Evolutionary conservation across 768 basidiomycete genomes (phyloP), one percentile per base, ranked within the genome.

Genomic region (Phaeotremella skinneri): DNA sequence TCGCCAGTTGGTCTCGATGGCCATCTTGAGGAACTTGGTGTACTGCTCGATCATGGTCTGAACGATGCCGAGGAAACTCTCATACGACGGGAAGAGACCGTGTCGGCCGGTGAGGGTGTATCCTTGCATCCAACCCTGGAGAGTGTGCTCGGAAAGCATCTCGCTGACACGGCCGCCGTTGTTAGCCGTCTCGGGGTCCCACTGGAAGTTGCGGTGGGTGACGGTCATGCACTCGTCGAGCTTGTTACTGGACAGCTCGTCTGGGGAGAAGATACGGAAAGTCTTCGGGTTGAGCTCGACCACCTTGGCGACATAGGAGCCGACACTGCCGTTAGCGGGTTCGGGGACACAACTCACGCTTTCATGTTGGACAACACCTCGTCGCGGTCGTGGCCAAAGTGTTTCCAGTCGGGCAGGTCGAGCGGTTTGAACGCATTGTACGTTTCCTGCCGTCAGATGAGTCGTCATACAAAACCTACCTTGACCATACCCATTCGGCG

Each of bases 181-280:
- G 61, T 85, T 80, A 9, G 79, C 85, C 31, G 78, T 63, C 87
- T 76, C 72, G 0, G 79, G 79, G 69, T 94, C 91, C 89, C 89
- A 91, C 78, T 93, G 90, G 76, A 91, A 86, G 78, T 90, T 85
- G 49, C 90, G 84, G 50, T 76, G 70, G 42, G 71, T 74, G 58
- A 69, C 78, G 4, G 87, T 83, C 41, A 92, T 83, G 4, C 88
- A 85, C 2, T 84, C 88, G 67, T 90, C 89, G 7, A 96, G 84
- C 78, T 91, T 92, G 78, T 92, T 92, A 39, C 87, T 89, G 11
- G 87, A 84, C 1, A 91, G 80, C 67, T 91, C 89, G 64, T 96
- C 91, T 0, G 91, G 91, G 21, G 87, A 90, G 79, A 93, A 93
- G 58, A 94, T 89, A 37, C 91, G 83, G 82, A 92, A 92, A 0